phyloP scores from a whole-genome alignment of 768 basidiomycete species.

The Suillus hirtellus region DNA sequence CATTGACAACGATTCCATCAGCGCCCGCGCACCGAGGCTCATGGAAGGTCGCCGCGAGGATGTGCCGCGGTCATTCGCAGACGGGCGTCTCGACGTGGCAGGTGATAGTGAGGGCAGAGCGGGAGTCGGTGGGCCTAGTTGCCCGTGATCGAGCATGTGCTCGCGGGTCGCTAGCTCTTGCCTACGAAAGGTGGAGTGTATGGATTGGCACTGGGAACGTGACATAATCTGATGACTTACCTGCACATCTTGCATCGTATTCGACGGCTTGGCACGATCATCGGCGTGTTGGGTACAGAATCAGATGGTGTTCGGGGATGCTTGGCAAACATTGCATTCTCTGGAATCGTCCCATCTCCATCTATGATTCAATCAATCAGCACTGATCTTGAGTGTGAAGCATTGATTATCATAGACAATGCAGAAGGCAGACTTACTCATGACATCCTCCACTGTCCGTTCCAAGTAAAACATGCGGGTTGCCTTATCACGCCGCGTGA shows the following conservation, averaged over 20 bases:
- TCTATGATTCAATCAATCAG: constrained; percentile 42
- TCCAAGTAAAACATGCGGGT: constrained; percentile 86
- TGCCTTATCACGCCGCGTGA: constrained; percentile 64
- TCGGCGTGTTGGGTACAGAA: constrained; percentile 61
- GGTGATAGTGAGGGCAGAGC: constrained; percentile 45
- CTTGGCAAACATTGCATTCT: constrained; percentile 75
- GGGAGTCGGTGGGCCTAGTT: constrained; percentile 69
- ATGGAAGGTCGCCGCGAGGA: constrained; percentile 23
- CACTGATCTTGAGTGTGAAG: constrained; percentile 1
- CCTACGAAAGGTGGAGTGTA: constrained; percentile 35
- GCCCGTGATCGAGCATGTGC: constrained; percentile 91
- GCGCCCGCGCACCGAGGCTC: constrained; percentile 30
- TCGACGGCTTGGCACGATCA: constrained; percentile 51
- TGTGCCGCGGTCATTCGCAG: constrained; percentile 25
- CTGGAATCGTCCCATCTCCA: constrained; percentile 66
- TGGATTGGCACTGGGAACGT: not conserved
- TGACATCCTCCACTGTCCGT: constrained; percentile 67
- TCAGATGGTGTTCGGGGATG: constrained; percentile 66
- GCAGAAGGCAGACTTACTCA: constrained; percentile 56
- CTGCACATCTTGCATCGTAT: constrained; percentile 94
- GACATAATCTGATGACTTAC: constrained; percentile 36
- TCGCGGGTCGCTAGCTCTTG: constrained; percentile 87
- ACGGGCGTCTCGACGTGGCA: constrained; percentile 46
- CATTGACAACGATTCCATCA: constrained; percentile 47
- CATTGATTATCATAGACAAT: not conserved